These are phyloP conservation scores for Thermochaetoides thermophila DNA, from an alignment of 495 filamentous ascomycete species.

Conservation along the genomic window DNA sequence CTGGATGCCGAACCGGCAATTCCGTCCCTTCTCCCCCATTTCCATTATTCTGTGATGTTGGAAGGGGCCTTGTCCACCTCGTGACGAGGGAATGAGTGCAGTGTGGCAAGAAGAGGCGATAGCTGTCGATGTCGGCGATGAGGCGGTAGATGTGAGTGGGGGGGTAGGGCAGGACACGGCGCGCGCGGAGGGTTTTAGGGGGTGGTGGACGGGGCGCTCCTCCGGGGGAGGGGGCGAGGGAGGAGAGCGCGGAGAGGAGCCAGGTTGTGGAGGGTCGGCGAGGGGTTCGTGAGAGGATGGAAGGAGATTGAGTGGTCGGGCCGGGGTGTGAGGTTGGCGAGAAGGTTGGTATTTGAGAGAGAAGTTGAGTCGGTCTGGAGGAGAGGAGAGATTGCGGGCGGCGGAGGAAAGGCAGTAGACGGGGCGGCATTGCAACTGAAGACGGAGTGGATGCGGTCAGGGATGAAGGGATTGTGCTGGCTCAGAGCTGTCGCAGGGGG, in stretches of 20 bases:
- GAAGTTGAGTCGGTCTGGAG: too few relatives aligned
- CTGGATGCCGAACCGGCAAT: constrained; percentile 35
- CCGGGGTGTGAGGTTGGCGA: neutral
- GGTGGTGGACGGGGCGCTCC: constrained; percentile 2
- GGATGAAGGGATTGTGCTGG: too few relatives aligned
- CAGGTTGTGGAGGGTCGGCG: neutral
- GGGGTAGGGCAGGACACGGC: constrained; percentile 68
- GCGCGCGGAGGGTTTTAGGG: constrained; percentile 45
- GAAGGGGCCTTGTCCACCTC: constrained; percentile 25
- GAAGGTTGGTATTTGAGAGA: neutral
- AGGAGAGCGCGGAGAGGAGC: constrained; percentile 8
- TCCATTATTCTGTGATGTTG: constrained; percentile 18
- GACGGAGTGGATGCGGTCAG: too few relatives aligned
- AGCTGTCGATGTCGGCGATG: constrained; percentile 71
- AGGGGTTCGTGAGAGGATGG: neutral
- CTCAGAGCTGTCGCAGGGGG: too few relatives aligned
- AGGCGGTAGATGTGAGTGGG: constrained; percentile 56
- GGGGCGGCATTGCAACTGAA: constrained; percentile 2
- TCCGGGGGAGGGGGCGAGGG: neutral
- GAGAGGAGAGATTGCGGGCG: neutral
- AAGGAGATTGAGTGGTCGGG: neutral
- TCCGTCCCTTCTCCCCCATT: too few relatives aligned
- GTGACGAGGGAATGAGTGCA: constrained; percentile 60
- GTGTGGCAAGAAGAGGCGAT: constrained; percentile 76
- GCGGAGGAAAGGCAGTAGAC: neutral